These are phyloP conservation scores for Centrapalus pauciflorus DNA, from an alignment of 129 eudicot species.

Conservation along the genomic window DNA sequence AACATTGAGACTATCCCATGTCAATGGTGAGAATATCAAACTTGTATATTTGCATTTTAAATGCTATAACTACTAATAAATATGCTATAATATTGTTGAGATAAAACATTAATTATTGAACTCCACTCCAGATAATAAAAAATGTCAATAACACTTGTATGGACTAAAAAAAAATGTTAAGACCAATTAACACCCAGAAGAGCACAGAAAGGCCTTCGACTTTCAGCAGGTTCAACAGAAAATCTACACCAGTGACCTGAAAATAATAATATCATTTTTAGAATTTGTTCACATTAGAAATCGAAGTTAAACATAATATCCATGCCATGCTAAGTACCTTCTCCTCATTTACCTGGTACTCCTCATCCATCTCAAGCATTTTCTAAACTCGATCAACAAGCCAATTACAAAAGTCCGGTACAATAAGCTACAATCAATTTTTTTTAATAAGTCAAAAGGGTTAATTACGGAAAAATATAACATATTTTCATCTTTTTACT, in stretches of 20 bases:
- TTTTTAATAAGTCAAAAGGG: not conserved
- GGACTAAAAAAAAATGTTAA: not conserved
- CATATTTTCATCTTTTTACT: too few species aligned
- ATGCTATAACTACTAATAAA: not conserved
- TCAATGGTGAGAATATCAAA: not conserved
- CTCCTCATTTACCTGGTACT: constrained; percentile 49
- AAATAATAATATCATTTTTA: not conserved
- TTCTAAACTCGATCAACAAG: constrained; percentile 52
- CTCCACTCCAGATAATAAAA: not conserved
- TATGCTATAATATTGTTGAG: not conserved
- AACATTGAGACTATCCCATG: not conserved
- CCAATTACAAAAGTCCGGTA: constrained; percentile 54
- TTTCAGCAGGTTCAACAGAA: constrained; percentile 43
- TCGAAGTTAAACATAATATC: not conserved
- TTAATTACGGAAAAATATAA: too few species aligned
- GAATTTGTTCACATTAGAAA: too few species aligned
- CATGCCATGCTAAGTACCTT: constrained; percentile 19
- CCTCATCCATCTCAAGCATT: constrained; percentile 40
- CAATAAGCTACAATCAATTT: constrained; percentile 34
- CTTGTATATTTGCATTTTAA: not conserved
- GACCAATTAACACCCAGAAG: constrained; percentile 52
- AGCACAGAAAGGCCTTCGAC: constrained; percentile 55
- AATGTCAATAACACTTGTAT: not conserved
- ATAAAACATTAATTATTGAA: not conserved
- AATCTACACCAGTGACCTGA: constrained; percentile 48